Evolutionary conservation across 495 filamentous ascomycete species (phyloP).

Genomic region (Rhypophila decipiens): DNA sequence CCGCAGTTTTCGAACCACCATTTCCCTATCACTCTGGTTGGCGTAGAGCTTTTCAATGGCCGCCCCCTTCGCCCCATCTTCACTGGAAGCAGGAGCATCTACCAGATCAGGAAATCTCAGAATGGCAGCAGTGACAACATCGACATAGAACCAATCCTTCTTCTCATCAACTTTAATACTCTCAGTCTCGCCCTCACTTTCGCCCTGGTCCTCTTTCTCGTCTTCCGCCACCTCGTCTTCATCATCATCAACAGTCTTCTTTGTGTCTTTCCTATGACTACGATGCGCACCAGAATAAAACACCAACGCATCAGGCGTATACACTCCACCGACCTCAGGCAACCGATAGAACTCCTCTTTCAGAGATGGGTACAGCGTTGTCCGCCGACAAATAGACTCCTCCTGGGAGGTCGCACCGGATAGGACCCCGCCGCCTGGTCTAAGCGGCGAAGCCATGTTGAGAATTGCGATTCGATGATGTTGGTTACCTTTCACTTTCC

Average conservation of each 20-base stretch:
- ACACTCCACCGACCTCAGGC: constrained; percentile 44
- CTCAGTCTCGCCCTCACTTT: background rate
- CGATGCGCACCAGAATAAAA: too few species aligned
- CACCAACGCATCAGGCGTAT: constrained; percentile 44
- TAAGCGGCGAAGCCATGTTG: constrained; percentile 56
- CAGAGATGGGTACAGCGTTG: constrained; percentile 53
- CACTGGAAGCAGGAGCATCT: constrained; percentile 10
- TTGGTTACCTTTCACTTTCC: background rate
- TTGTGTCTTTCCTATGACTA: too few species aligned
- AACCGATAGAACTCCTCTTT: constrained; percentile 52
- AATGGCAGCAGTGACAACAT: constrained; percentile 55
- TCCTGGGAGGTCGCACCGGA: constrained; percentile 56
- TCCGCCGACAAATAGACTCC: constrained; percentile 59
- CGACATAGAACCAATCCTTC: constrained; percentile 36
- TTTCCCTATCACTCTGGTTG: constrained; percentile 34
- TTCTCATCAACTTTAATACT: background rate
- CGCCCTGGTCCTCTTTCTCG: background rate
- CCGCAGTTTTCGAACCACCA: constrained; percentile 54
- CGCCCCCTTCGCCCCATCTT: constrained; percentile 5
- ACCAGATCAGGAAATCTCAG: constrained; percentile 36
- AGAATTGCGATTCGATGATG: constrained; percentile 38
- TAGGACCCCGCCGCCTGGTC: constrained; percentile 53
- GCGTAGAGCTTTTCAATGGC: constrained; percentile 21
- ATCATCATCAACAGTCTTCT: too few species aligned
- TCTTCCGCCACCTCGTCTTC: too few species aligned